Conservation (phyloP, 768 basidiomycete genomes). For the Thelephora ganbajun region DNA sequence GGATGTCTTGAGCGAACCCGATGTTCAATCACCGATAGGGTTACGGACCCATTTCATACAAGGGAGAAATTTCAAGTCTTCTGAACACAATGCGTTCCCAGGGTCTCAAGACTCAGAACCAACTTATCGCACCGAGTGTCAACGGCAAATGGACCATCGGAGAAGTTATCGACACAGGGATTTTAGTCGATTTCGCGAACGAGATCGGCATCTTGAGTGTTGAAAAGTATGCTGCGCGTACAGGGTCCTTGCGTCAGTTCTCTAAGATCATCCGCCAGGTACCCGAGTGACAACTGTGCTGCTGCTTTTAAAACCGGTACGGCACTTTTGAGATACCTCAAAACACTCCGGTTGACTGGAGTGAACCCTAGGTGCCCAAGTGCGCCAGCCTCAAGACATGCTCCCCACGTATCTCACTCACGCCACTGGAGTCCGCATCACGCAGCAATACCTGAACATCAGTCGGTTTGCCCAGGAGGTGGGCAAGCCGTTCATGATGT, state of each 20-base stretch:
- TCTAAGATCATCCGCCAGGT: slow-evolving; percentile 17
- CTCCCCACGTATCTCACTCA: slow-evolving; percentile 33
- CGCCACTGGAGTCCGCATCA: slow-evolving; percentile 20
- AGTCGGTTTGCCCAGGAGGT: slow-evolving; percentile 18
- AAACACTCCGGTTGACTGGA: neutral
- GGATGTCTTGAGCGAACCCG: neutral
- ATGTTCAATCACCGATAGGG: neutral
- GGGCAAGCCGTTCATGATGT: slow-evolving; percentile 31
- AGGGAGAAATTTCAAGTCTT: neutral
- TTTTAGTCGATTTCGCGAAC: slow-evolving; percentile 15
- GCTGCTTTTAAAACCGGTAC: slow-evolving; percentile 12
- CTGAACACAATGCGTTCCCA: slow-evolving; percentile 3
- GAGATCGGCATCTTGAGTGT: slow-evolving; percentile 26
- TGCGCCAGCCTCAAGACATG: slow-evolving; percentile 21
- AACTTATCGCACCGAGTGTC: slow-evolving; percentile 19
- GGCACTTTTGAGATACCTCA: neutral
- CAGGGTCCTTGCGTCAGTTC: neutral
- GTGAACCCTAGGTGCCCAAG: slow-evolving; percentile 7
- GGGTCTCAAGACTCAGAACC: slow-evolving; percentile 7
- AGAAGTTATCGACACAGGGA: slow-evolving; percentile 19
- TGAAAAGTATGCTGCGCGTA: slow-evolving; percentile 18
- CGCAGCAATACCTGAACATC: slow-evolving; percentile 23
- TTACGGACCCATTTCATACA: neutral
- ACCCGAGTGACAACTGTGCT: slow-evolving; percentile 22
- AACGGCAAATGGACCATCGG: slow-evolving; percentile 19